Base-by-base conservation (phyloP, 2,329 filamentous ascomycete genomes). In the Didymella pomorum region DNA sequence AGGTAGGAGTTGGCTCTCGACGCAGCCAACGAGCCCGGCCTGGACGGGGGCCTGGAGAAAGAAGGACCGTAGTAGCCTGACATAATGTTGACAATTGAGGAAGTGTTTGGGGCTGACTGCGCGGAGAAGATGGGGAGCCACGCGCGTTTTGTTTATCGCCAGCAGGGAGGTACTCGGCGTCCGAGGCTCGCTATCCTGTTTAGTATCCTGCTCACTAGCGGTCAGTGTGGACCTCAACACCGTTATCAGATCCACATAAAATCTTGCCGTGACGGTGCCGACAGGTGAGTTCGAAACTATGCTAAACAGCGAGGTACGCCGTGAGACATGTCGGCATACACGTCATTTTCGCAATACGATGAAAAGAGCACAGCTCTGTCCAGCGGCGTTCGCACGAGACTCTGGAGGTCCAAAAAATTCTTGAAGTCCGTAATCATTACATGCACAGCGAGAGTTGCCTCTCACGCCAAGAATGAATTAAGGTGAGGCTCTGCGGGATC, bases 401-500 rank as follows among this genome's bases (percentile, higher is more conserved):
- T 6, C 9, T 28, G 25, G 18, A 26, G 16, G 16, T 4, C 10
- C 10, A 11, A 39, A 25, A 25, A 28, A 5, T 10, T 9, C 23
- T 10, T 11, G 26, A 31, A 18, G 14, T 12, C 42, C 41, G 41
- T 23, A 41, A 45, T 23, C 12, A 31, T 46, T 26, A 26, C 41
- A 47, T 5, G 7, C 18, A 16, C 39, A 29, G 46, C 37, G n/a
- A 37, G 47, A 10, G 14, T 28, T 43, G 23, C 48, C 43, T 47
- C 42, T 41, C 18, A 31, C 11, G 52, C 44, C 51, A 47, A 54
- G 41, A 33, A 33, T 45, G n/a, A 16, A 55, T 42, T 55, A 55
- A 59, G 56, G 51, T 59, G 56, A 59, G 56, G 56, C 56, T 59
- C 56, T 59, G 56, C 56, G 56, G 56, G 56, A 59, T 51, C 56